These are phyloP conservation scores for Anthracocystis walkeri DNA, from an alignment of 1,284 basidiomycete species.

Conservation along the genomic window DNA sequence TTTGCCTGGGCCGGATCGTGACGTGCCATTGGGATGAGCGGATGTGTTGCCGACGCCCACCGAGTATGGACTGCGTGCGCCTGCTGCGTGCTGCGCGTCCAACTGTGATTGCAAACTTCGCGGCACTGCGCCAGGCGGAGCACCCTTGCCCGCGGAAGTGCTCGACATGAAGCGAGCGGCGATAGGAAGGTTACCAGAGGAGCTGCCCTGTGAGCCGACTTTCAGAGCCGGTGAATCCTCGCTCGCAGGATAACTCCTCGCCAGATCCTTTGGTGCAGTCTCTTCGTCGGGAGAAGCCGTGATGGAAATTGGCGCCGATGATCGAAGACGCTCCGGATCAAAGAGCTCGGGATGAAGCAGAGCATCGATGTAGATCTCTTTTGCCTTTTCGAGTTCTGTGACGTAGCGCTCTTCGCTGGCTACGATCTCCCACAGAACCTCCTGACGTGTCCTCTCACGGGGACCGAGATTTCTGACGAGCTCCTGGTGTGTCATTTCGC, in stretches of 20 bases:
- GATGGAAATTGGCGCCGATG: neutral
- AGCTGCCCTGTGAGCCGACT: neutral
- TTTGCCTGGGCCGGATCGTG: neutral
- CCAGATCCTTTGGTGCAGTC: neutral
- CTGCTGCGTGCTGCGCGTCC: constrained; percentile 19
- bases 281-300: constrained; percentile 4
- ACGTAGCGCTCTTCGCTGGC: constrained; percentile 97
- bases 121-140: neutral
- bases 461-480: constrained; percentile 91
- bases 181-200: constrained; percentile 51
- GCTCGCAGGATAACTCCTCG: neutral
- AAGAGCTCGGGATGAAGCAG: constrained; percentile 77
- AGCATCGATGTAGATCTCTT: constrained; percentile 90
- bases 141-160: constrained; percentile 8
- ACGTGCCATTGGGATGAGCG: neutral
- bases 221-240: constrained; percentile 1
- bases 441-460: constrained; percentile 92
- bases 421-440: constrained; percentile 98
- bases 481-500: constrained; percentile 93
- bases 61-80: constrained; percentile 37
- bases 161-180: constrained; percentile 57
- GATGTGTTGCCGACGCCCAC: neutral
- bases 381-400: constrained; percentile 86
- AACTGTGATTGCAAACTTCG: constrained; percentile 8
- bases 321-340: constrained; percentile 29